These are phyloP conservation scores for Hemisphaericaspora xylanilytica DNA, from an alignment of 1,139 yeast genomes.

Conservation along the genomic window DNA sequence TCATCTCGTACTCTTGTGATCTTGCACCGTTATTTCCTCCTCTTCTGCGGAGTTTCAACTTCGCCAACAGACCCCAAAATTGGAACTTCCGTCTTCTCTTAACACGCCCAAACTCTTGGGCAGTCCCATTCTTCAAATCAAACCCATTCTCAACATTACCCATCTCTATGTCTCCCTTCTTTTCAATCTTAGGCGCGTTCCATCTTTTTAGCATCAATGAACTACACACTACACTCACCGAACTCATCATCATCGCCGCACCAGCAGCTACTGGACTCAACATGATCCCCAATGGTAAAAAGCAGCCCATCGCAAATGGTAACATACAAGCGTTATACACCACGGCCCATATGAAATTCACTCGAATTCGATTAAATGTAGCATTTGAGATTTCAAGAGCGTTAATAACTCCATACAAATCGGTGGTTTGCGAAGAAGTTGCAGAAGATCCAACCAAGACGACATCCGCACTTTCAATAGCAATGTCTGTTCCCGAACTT, in stretches of 20 bases:
- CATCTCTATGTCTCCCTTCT: conserved; percentile 24
- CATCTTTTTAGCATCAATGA: conserved; percentile 69
- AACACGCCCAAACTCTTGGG: conserved; percentile 29
- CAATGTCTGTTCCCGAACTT: conserved; percentile 91
- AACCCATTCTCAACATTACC: conserved; percentile 20
- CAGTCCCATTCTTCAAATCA: conserved; percentile 29
- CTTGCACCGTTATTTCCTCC: not conserved
- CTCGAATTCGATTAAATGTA: conserved; percentile 72
- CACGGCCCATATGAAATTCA: conserved; percentile 83
- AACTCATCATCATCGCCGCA: conserved; percentile 89
- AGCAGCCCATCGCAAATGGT: conserved; percentile 93
- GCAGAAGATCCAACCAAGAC: conserved; percentile 50
- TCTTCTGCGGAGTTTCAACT: conserved; percentile 1
- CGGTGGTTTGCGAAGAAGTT: conserved; percentile 27
- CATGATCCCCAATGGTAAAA: conserved; percentile 73
- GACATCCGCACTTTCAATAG: conserved; percentile 92
- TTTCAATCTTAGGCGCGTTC: conserved; percentile 43
- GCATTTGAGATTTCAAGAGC: conserved; percentile 70
- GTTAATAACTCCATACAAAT: conserved; percentile 63
- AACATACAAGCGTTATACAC: conserved; percentile 84
- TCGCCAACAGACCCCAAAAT: conserved; percentile 2
- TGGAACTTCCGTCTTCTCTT: conserved; percentile 22
- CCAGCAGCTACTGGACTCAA: conserved; percentile 91
- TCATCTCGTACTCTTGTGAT: conserved; percentile 6
- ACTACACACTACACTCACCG: conserved; percentile 82